Base-by-base conservation (phyloP, 305 asterid genomes). In the Petunia hybrid region DNA sequence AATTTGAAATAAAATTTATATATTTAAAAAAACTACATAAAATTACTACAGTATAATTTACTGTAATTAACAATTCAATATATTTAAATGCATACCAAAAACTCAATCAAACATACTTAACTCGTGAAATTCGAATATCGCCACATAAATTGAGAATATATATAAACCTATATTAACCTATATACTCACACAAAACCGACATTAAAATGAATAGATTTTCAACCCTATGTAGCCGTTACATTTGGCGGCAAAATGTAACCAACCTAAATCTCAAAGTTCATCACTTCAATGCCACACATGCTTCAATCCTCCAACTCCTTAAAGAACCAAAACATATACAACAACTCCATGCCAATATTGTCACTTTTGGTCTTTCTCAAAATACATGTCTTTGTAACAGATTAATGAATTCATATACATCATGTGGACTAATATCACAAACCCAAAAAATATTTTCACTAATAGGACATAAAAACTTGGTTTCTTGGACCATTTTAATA, bases 401-500 rank as follows among this genome's bases (percentile, higher is more conserved):
- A 78, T 69, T 91, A 85, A 78, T 89, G 89, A 84, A 85, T 51
- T 89, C 89, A 13, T 91, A 91, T 65, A 89, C 89, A 77, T 86
- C 88, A 59, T 84, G 85, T 55, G 86, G 89, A 60, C 83, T 77
- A 36, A 57, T 87, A 57, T 12, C 70, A 41, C 41, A 84, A 80
- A 63, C 93, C 88, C 89, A 80, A 84, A 77, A 81, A 39, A 38
- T 87, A n/a, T 90, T 91, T 84, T 87, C 90, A 51, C 81, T 59
- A 51, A 74, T 83, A 35, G 14, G 41, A 75, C 48, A 86, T 42
- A 88, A 84, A 78, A 91, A 86, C 78, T 9, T 91, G 84, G 84
- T 91, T 81, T 87, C 95, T 80, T 91, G 93, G 93, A 90, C 95
- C 45, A 81, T 89, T 81, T 73, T 89, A 69, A 48, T 85, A 66